Evolutionary conservation across 441 rosid species (phyloP).

Genomic region (Euphorbia schlechtendalii): DNA sequence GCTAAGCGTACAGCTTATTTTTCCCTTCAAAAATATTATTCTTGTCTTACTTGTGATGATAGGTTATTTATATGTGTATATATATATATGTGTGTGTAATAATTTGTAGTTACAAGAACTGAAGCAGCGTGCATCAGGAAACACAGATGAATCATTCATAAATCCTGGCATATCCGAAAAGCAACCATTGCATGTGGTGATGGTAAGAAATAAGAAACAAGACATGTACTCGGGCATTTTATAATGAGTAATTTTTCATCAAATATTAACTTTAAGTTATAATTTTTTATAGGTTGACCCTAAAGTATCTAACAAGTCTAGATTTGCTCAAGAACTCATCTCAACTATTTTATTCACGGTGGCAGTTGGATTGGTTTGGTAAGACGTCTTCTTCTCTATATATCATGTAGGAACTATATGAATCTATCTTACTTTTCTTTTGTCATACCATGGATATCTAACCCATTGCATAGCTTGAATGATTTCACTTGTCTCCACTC

Average conservation of each 20-base stretch:
- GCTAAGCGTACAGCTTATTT: neutral
- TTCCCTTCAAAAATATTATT: neutral
- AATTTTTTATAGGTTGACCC: constrained; percentile 64
- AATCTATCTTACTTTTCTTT: neutral
- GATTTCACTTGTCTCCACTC: constrained; percentile 16
- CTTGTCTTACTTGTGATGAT: neutral
- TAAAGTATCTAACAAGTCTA: constrained; percentile 71
- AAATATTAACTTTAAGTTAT: neutral
- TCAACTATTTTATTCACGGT: constrained; percentile 83
- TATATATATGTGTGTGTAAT: no score
- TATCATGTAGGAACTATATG: neutral
- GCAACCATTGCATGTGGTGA: constrained; percentile 90
- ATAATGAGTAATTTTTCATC: neutral
- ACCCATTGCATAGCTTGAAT: neutral
- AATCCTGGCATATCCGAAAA: constrained; percentile 87
- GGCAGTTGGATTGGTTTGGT: constrained; percentile 84
- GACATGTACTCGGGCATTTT: neutral
- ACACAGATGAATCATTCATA: constrained; percentile 54
- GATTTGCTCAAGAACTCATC: constrained; percentile 79
- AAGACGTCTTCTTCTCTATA: constrained; percentile 20
- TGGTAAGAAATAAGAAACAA: constrained; percentile 47
- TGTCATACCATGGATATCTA: neutral
- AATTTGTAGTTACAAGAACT: constrained; percentile 74
- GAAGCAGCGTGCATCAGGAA: constrained; percentile 79
- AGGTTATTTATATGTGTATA: constrained; percentile 5